A percentile compares a stretch with the other conserved stretches of the same genome.
These are phyloP conservation scores for Botryosphaeria dothidea DNA, from an alignment of 2,329 filamentous ascomycete genomes.

Conservation along the genomic window DNA sequence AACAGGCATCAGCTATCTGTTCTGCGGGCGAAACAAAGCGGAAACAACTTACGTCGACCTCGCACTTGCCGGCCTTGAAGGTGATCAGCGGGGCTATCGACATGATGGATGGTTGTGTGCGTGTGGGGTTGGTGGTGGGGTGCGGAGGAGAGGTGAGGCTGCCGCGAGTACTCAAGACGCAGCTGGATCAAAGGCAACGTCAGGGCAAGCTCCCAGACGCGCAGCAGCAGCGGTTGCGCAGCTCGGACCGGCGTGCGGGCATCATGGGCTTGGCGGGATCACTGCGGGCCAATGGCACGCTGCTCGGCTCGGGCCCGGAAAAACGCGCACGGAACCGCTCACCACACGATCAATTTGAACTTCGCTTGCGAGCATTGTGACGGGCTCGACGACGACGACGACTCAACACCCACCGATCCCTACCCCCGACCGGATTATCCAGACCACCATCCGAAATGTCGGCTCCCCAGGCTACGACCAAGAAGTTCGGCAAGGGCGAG, in stretches of 20 bases:
- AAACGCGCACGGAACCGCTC: conserved; percentile 4
- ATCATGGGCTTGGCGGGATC: conserved; percentile 13
- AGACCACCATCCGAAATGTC: conserved; percentile 66
- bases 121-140: neutral
- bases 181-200: conserved; percentile 21
- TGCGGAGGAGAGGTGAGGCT: conserved; percentile 19
- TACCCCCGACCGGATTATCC: conserved; percentile 18
- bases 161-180: neutral
- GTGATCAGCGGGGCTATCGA: conserved; percentile 84
- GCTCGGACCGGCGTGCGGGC: neutral
- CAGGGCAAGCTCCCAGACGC: neutral
- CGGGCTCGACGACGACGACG: conserved; percentile 21
- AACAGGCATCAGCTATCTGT: neutral
- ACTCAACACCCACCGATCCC: conserved; percentile 20
- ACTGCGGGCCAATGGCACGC: conserved; percentile 3
- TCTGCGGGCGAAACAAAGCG: neutral
- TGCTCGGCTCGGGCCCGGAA: conserved; percentile 15
- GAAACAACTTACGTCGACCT: conserved; percentile 67
- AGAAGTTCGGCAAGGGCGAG: conserved; percentile 98
- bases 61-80: conserved; percentile 93
- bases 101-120: conserved; percentile 54
- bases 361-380: conserved; percentile 14
- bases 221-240: conserved; percentile 1
- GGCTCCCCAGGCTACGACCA: conserved; percentile 62
- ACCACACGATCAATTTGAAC: conserved; percentile 19